Base-by-base conservation (phyloP, 768 basidiomycete genomes). In the Pluteus cervinus region DNA sequence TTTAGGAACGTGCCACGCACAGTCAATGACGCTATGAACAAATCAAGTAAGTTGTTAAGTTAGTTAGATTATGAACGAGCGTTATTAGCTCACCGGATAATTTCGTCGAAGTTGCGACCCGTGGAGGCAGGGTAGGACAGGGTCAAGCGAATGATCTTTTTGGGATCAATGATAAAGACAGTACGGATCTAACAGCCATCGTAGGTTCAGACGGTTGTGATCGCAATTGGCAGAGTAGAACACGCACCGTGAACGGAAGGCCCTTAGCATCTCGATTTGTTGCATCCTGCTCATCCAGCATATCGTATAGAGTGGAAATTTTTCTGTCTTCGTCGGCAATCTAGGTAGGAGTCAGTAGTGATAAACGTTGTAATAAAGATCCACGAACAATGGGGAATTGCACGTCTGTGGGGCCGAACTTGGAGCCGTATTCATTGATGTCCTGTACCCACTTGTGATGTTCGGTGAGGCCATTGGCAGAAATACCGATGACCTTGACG, bases 111-210 rank as follows among this genome's bases (percentile, higher is more conserved):
- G 74, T 92, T 93, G 53, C 91, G 86, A 29, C 94, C 96, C 51
- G 93, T 92, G 9, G 90, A 83, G 33, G 94, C 93, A 41, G 96
- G 96, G 69, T 98, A 98, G 18, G 90, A 67, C 47, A 99, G 51
- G 11, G 79, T 87, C 51, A 96, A 66, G 44, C 94, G 86, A 56
- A 99, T 96, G 52, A 79, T 73, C 68, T 96, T 91, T 67, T 89
- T 90, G 30, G 96, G 93, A 66, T 99, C 96, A 53, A 99, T 90
- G 47, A 99, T 68, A 63, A 94, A 99, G 43, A 99, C 96, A 6
- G 91, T 96, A 43, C 96, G 85, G 63, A 99, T 79, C 84, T 88
- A 40, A 29, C 3, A 33, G 28, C 10, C 28, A 28, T 26, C 9
- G 3, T 42, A 15, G 38, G 17, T 30, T 52, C 24, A 37, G 32